phyloP scores from a whole-genome alignment of 345 rosid species.

The Mercurialis annua region DNA sequence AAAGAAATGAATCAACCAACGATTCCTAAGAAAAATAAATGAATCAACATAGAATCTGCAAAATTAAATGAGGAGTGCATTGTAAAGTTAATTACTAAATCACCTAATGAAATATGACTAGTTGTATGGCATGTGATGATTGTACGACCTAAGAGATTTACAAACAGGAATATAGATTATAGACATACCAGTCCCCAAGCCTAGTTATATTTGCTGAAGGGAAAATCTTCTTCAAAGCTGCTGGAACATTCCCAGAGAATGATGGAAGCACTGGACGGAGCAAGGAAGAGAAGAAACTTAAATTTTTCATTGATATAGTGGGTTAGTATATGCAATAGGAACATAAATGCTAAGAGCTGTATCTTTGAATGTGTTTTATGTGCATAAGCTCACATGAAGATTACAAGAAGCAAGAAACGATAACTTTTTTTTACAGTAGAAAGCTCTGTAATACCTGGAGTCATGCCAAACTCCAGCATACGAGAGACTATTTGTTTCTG shows the following conservation, averaged over 20 bases:
- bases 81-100: neutral
- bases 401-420: neutral
- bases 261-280: slow-evolving; percentile 84
- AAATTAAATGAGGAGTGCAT: neutral
- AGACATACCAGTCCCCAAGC: slow-evolving; percentile 82
- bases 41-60: neutral
- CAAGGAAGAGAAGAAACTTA: slow-evolving; percentile 16
- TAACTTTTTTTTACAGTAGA: neutral
- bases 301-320: slow-evolving; percentile 3
- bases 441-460: slow-evolving; percentile 57
- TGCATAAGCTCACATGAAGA: neutral
- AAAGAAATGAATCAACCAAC: slow-evolving; percentile 10
- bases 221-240: slow-evolving; percentile 63
- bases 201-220: slow-evolving; percentile 82
- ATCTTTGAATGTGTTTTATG: neutral
- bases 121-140: slow-evolving; percentile 5
- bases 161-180: slow-evolving; percentile 10
- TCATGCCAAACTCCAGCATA: slow-evolving; percentile 93
- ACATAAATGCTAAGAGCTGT: neutral
- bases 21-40: too few relatives aligned
- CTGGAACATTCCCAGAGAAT: slow-evolving; percentile 96
- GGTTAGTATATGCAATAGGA: neutral
- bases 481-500: slow-evolving; percentile 79
- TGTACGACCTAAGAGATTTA: neutral
- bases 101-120: neutral